Evolutionary conservation across 225 moss, liverwort and hornwort species (phyloP).

Genomic region (Neckera pumila): DNA sequence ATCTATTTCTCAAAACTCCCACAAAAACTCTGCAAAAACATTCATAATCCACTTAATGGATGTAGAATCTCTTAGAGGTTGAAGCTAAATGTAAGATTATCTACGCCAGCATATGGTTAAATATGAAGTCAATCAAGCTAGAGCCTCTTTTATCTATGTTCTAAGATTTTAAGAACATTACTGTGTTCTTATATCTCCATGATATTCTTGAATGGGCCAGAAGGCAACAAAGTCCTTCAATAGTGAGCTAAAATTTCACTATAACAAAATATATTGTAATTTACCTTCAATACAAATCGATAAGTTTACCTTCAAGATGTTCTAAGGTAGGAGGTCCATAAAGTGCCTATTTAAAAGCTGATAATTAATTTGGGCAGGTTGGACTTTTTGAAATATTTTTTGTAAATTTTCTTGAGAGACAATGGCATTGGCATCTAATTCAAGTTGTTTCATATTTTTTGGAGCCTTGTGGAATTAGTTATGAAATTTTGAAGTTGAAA

Average conservation of each 20-base stretch:
- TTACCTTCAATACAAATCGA: too few relatives aligned
- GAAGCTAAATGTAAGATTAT: background rate
- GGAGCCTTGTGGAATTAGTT: too few relatives aligned
- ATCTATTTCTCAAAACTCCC: background rate
- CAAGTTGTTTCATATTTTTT: too few relatives aligned
- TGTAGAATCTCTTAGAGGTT: background rate
- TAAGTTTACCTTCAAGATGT: background rate
- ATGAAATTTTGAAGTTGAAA: too few relatives aligned
- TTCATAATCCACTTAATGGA: background rate
- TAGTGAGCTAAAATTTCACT: background rate
- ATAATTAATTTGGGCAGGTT: too few relatives aligned
- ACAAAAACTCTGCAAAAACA: background rate
- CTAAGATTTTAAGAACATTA: background rate
- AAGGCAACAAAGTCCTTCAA: background rate
- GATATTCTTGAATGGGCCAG: background rate
- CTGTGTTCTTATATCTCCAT: background rate
- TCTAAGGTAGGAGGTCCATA: too few relatives aligned
- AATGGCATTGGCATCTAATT: too few relatives aligned
- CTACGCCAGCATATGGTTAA: background rate
- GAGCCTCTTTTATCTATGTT: background rate
- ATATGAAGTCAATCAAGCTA: background rate
- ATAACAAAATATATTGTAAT: too few relatives aligned
- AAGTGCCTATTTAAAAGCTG: too few relatives aligned
- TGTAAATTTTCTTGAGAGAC: too few relatives aligned
- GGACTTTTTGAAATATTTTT: too few relatives aligned